Evolutionary conservation across 805 yeast species (phyloP).

Genomic region (Candida qinlingensis): DNA sequence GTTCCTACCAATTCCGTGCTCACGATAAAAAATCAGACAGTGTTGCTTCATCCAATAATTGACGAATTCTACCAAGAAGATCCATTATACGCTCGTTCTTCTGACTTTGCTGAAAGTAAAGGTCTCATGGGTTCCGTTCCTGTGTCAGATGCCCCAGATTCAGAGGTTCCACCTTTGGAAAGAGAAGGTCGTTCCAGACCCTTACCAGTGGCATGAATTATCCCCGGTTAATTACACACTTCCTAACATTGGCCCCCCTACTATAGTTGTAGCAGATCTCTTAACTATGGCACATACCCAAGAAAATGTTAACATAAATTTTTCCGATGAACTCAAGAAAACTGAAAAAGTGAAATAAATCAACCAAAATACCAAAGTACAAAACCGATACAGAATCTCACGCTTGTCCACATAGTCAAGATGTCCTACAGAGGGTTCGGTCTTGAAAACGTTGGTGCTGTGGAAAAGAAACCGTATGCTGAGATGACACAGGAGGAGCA

Average conservation of each 20-base stretch:
- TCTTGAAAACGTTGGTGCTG: constrained; percentile 33
- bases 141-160: constrained; percentile 42
- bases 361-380: too few species aligned
- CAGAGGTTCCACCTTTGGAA: constrained; percentile 69
- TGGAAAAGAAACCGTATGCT: constrained; percentile 44
- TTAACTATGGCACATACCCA: too few species aligned
- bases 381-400: too few species aligned
- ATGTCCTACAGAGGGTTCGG: constrained; percentile 41
- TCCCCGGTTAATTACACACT: neutral
- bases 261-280: too few species aligned
- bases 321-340: too few species aligned
- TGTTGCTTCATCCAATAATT: constrained; percentile 80
- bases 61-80: constrained; percentile 84
- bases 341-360: too few species aligned
- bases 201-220: neutral
- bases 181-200: constrained; percentile 61
- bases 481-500: constrained; percentile 90
- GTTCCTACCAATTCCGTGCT: constrained; percentile 89
- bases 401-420: neutral
- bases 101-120: constrained; percentile 80
- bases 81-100: constrained; percentile 62
- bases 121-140: constrained; percentile 95
- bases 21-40: constrained; percentile 80
- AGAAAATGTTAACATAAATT: too few species aligned
- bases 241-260: too few species aligned